These are phyloP conservation scores for Colletotrichum agaves DNA, from an alignment of 2,329 filamentous ascomycete species.

Conservation along the genomic window DNA sequence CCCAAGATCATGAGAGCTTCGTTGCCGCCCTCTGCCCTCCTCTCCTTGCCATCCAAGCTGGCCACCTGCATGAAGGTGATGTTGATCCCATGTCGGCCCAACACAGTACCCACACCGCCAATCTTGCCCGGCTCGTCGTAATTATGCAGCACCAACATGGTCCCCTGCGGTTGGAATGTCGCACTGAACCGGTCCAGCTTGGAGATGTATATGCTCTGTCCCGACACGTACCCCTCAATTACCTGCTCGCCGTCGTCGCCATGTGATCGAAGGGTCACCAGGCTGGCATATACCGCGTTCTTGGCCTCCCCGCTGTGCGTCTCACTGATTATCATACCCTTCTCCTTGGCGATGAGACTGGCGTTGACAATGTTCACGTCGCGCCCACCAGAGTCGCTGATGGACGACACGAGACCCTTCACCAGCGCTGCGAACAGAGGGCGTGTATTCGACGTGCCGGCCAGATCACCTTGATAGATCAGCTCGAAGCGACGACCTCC, in stretches of 20 bases:
- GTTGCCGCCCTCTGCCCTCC: constrained; percentile 52
- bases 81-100: constrained; percentile 79
- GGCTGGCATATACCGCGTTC: constrained; percentile 73
- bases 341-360: constrained; percentile 77
- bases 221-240: constrained; percentile 75
- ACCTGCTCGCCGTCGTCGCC: constrained; percentile 53
- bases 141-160: constrained; percentile 81
- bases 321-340: constrained; percentile 80
- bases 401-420: constrained; percentile 77
- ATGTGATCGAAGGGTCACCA: constrained; percentile 74
- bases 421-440: constrained; percentile 83
- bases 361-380: constrained; percentile 89
- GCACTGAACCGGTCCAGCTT: constrained; percentile 79
- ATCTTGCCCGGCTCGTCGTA: constrained; percentile 87
- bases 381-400: constrained; percentile 72
- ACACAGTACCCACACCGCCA: constrained; percentile 76
- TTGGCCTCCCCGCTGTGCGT: constrained; percentile 71
- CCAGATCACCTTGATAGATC: constrained; percentile 80
- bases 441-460: constrained; percentile 77
- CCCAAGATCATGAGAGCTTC: constrained; percentile 88
- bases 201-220: constrained; percentile 74
- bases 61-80: constrained; percentile 84
- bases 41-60: constrained; percentile 56
- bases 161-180: constrained; percentile 78
- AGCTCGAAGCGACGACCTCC: constrained; percentile 79